Percentiles rank a stretch among this genome's conserved stretches.
These are phyloP conservation scores for Pseudocercospora pini-densiflorae DNA, from an alignment of 2,329 filamentous ascomycete genomes.

Conservation along the genomic window DNA sequence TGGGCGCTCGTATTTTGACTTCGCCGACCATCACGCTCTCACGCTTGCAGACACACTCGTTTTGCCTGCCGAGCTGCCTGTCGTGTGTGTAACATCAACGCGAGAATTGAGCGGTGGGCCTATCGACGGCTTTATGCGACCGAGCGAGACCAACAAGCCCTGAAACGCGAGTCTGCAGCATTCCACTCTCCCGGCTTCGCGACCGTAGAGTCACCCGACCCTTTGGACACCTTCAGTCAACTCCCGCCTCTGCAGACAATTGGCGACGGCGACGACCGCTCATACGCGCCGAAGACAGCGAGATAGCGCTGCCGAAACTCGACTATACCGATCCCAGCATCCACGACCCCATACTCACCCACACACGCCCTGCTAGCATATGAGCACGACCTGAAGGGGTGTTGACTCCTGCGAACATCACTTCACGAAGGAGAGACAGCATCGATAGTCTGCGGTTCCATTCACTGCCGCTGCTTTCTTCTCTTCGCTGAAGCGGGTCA, in stretches of 20 bases:
- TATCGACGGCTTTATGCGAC: slow-evolving; percentile 15
- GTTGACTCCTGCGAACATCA: slow-evolving; percentile 7
- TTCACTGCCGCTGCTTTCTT: slow-evolving; percentile 10
- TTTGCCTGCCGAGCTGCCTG: neutral
- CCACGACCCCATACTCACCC: neutral
- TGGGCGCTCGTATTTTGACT: slow-evolving; percentile 2
- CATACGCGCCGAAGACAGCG: neutral
- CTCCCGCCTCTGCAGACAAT: neutral
- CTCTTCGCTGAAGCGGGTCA: slow-evolving; percentile 20
- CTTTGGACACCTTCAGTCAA: slow-evolving; percentile 7
- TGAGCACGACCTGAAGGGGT: slow-evolving; percentile 13
- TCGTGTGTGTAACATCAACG: slow-evolving; percentile 14
- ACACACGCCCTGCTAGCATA: slow-evolving; percentile 11
- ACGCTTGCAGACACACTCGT: neutral
- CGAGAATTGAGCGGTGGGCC: slow-evolving; percentile 5
- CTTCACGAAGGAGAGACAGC: neutral
- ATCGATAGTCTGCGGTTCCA: neutral
- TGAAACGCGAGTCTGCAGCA: slow-evolving; percentile 19
- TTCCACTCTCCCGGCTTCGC: slow-evolving; percentile 14
- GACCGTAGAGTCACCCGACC: slow-evolving; percentile 6
- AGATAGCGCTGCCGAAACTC: neutral
- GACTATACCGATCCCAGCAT: neutral
- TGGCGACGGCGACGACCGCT: neutral
- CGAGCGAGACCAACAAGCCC: slow-evolving; percentile 11
- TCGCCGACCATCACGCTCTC: neutral